Percentiles rank a stretch among this genome's conserved stretches.
These are phyloP conservation scores for Suillus sp. DNA, from an alignment of 768 basidiomycete genomes.

Conservation along the genomic window DNA sequence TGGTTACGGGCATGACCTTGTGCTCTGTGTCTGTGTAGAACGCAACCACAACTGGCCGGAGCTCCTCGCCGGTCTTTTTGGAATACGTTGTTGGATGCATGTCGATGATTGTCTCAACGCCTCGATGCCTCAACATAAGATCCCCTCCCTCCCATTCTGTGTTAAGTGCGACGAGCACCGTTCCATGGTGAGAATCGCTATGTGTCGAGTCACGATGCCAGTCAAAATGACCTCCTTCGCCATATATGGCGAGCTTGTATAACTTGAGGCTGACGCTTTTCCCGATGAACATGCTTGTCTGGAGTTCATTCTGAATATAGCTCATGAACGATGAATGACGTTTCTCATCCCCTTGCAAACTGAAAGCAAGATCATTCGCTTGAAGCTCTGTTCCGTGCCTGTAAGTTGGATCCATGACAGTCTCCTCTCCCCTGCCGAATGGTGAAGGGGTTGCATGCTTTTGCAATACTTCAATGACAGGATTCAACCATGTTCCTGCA, in stretches of 20 bases:
- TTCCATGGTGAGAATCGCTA: constrained; percentile 1
- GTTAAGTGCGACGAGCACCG: neutral
- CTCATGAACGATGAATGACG: fast-evolving
- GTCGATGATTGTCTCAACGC: neutral
- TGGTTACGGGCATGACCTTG: constrained; percentile 4
- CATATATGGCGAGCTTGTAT: neutral
- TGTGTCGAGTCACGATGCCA: constrained; percentile 5
- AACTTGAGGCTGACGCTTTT: neutral
- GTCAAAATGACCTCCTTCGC: constrained; percentile 1
- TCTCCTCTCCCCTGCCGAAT: constrained; percentile 1
- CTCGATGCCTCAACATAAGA: constrained; percentile 1
- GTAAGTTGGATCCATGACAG: constrained; percentile 1
- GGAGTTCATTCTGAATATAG: neutral
- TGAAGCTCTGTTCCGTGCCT: neutral
- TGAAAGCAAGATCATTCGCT: neutral
- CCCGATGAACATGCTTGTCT: neutral
- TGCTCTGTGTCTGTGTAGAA: constrained; percentile 1
- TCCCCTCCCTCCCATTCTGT: neutral
- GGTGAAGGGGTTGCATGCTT: neutral
- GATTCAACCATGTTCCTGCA: neutral
- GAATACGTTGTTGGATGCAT: neutral
- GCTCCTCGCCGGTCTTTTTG: neutral
- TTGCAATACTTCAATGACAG: neutral
- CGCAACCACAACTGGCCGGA: neutral
- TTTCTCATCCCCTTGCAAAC: neutral